Evolutionary conservation across 805 yeast genomes (phyloP).

Genomic region (Candida xyloterini): DNA sequence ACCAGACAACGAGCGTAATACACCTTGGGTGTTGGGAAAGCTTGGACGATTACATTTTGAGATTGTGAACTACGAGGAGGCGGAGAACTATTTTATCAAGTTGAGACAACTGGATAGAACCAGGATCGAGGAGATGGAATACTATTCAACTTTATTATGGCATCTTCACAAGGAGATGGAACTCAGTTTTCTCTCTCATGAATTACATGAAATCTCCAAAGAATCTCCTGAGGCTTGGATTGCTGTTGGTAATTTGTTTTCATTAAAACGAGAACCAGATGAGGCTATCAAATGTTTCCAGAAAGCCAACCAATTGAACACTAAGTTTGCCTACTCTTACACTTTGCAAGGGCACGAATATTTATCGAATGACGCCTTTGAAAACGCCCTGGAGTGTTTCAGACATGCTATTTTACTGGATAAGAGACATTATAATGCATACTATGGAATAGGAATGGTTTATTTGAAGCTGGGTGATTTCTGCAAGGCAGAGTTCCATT

Average conservation of each 20-base stretch:
- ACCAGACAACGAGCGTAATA: slow-evolving; percentile 57
- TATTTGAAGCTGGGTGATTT: slow-evolving; percentile 82
- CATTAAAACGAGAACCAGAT: slow-evolving; percentile 78
- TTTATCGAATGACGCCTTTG: slow-evolving; percentile 84
- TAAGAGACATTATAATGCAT: slow-evolving; percentile 85
- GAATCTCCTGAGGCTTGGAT: slow-evolving; percentile 84
- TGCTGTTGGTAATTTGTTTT: slow-evolving; percentile 82
- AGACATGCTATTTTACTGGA: slow-evolving; percentile 74
- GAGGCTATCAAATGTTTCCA: slow-evolving; percentile 87
- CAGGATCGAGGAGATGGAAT: slow-evolving; percentile 84
- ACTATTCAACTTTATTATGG: slow-evolving; percentile 88
- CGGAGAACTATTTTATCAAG: slow-evolving; percentile 59
- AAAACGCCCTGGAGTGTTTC: slow-evolving; percentile 81
- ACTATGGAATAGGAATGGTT: slow-evolving; percentile 95
- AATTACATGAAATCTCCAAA: slow-evolving; percentile 62
- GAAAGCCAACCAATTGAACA: slow-evolving; percentile 61
- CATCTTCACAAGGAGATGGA: slow-evolving; percentile 80
- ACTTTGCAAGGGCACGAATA: slow-evolving; percentile 94
- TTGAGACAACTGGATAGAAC: slow-evolving; percentile 72
- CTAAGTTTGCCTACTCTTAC: slow-evolving; percentile 78
- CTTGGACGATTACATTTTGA: slow-evolving; percentile 84
- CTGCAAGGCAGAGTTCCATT: slow-evolving; percentile 79
- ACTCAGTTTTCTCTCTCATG: slow-evolving; percentile 79
- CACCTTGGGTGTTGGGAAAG: slow-evolving; percentile 85
- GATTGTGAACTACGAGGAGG: slow-evolving; percentile 76